Base-by-base conservation (phyloP, 2,329 filamentous ascomycete species). In the Amylocarpus encephaloides region DNA sequence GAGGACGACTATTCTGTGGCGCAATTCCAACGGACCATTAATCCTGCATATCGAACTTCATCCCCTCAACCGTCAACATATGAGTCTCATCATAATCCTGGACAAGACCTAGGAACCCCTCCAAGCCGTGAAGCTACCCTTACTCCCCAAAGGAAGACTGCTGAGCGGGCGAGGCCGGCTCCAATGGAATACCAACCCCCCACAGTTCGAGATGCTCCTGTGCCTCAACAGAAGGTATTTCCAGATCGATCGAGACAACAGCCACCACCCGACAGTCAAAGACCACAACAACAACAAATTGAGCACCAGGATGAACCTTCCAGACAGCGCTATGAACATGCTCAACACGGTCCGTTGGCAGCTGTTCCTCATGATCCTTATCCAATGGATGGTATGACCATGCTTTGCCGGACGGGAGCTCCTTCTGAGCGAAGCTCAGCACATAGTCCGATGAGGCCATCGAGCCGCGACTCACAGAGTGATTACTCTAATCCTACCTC, bases 1-100 rank as follows among this genome's bases (percentile, higher is more conserved):
- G 90, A 95, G 18, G 91, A 95, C 56, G 89, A 91, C 60, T 98
- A 95, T 66, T 95, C 90, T 0, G 89, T 98, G 11, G 94, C 94
- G 3, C 92, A 98, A 64, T 98, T 97, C 63, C 89, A 91, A 53
- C 80, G 93, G 52, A 91, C 86, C 48, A 95, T 96, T 70, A 98
- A 98, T 64, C 92, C 94, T 15, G 88, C 90, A 0, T 97, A 94
- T 73, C 81, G 94, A 54, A 90, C 86, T n/a, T 95, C 93, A 0
- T 98, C 93, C 6, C 93, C 94, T 1, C 91, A 95, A 64, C 92
- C 92, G 10, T 96, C 93, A 3, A 89, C 85, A 1, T 95, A 87
- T 59, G 89, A 94, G 64, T 95, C 91, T 33, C 91, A 95, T 59
- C 87, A 95, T 66, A 90, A 95, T 62, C 70, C 93, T 66, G 80